Percentiles rank a stretch among this genome's conserved stretches.
phyloP scores from a whole-genome alignment of 2,329 filamentous ascomycete genomes.

The Nemania abortiva region DNA sequence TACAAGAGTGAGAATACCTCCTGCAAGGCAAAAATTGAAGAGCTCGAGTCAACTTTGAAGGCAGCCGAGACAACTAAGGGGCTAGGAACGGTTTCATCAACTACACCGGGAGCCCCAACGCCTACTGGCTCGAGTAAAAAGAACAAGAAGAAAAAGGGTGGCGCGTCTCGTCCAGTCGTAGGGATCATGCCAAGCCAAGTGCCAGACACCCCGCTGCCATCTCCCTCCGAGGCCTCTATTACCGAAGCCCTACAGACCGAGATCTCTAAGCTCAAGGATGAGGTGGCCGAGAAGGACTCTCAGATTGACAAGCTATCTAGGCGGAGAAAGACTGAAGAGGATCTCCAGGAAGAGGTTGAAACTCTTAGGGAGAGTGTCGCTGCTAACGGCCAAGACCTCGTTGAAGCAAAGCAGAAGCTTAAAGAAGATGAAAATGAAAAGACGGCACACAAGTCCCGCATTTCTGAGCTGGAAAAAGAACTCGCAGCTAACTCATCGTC shows the following conservation, averaged over 20 bases:
- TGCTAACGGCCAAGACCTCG: conserved; percentile 83
- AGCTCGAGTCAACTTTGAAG: conserved; percentile 47
- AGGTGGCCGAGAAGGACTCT: conserved; percentile 74
- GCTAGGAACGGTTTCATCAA: conserved; percentile 25
- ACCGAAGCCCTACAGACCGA: conserved; percentile 61
- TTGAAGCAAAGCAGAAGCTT: conserved; percentile 82
- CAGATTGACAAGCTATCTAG: conserved; percentile 78
- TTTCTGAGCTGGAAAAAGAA: conserved; percentile 78
- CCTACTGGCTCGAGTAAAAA: conserved; percentile 72
- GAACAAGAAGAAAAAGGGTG: conserved; percentile 92
- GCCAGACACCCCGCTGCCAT: conserved; percentile 52
- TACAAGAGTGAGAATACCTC: conserved; percentile 53
- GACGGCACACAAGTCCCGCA: conserved; percentile 70
- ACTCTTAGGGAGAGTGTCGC: conserved; percentile 83
- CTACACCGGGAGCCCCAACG: conserved; percentile 42
- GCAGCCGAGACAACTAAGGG: conserved; percentile 37
- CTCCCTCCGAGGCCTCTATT: conserved; percentile 48
- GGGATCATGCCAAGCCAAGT: conserved; percentile 56
- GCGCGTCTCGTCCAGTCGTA: conserved; percentile 60
- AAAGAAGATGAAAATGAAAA: conserved; percentile 80
- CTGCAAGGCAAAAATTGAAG: conserved; percentile 57
- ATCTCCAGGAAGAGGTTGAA: conserved; percentile 87
- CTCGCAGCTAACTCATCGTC: conserved; percentile 53
- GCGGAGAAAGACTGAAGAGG: conserved; percentile 80
- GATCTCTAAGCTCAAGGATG: conserved; percentile 63